Conservation (phyloP, 257 asterid genomes). For the Plantago elongata region DNA sequence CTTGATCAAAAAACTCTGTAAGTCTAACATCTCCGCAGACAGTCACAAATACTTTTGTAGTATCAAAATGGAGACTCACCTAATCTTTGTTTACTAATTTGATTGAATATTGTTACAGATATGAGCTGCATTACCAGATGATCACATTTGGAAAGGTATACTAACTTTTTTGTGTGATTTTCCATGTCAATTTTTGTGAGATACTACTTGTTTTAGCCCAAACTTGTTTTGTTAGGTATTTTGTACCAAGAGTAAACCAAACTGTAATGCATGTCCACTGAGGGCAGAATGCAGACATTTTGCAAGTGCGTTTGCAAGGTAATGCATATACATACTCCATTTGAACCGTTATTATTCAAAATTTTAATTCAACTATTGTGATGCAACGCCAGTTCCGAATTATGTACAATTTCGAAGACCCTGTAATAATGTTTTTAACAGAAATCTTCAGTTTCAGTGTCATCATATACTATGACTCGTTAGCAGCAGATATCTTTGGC, state of each 20-base stretch:
- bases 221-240: conserved; percentile 45
- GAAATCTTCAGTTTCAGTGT: too few species aligned
- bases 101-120: conserved; percentile 36
- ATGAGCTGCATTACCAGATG: conserved; percentile 80
- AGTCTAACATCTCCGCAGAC: not conserved
- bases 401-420: too few species aligned
- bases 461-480: too few species aligned
- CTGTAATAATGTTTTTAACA: too few species aligned
- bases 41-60: not conserved
- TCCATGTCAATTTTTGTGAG: too few species aligned
- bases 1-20: conserved; percentile 67
- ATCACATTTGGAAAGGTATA: conserved; percentile 80
- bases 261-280: conserved; percentile 83
- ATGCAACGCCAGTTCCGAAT: too few species aligned
- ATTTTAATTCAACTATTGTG: conserved; percentile 8
- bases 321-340: conserved; percentile 11
- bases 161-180: not conserved
- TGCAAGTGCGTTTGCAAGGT: conserved; percentile 81
- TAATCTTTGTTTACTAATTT: conserved; percentile 15
- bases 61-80: not conserved
- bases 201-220: not conserved
- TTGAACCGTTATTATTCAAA: not conserved
- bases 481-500: too few species aligned
- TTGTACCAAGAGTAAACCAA: conserved; percentile 77
- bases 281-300: conserved; percentile 75